Evolutionary conservation across 2,329 filamentous ascomycete genomes (phyloP), one percentile per base, ranked within the genome.

Genomic region (Cercospora nicotianae): DNA sequence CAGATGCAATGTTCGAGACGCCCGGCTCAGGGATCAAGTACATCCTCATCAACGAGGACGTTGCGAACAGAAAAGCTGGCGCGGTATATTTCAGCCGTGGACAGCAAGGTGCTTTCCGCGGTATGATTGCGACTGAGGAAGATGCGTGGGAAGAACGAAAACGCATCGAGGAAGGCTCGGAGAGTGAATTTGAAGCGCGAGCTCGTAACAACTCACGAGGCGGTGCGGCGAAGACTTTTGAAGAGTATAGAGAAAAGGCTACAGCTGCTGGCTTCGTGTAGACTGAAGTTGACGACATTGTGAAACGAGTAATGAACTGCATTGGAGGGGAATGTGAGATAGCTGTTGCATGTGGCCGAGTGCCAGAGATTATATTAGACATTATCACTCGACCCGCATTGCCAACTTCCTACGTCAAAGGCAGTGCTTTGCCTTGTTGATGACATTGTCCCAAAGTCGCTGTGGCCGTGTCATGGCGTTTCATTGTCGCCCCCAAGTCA

Each of bases 1-100:
- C 78, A 60, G 78, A 83, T 69, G 74, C 76, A 60, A 84, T 84
- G 79, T 85, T 82, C 69, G 82, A 84, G 66, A 78, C 80, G 28
- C 83, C 83, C 12, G 82, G 82, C 3, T 80, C 78, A 23, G 78
- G 77, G 5, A 78, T 81, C 36, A 82, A 81, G 70, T 80, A 83
- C 66, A 79, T 84, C 9, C 77, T 84, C 26, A 75, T 85, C 61
- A 84, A 79, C 3, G 79, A 81, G 69, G 80, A 78, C 12, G 83
- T 81, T 26, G 83, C 82, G 42, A 77, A 79, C 64, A 75, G 81
- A 67, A 81, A 81, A 71, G 69, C 68, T 7, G 77, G 77, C 13
- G 80, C 81, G 13, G 70, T 83, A 6, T 83, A 81, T 70, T 82
- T 84, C 70, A 77, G 77, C 18, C 75, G 82, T 64, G 81, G 81